These are phyloP conservation scores for Chenopodium album DNA, from an alignment of 148 eudicot genomes.

Conservation along the genomic window DNA sequence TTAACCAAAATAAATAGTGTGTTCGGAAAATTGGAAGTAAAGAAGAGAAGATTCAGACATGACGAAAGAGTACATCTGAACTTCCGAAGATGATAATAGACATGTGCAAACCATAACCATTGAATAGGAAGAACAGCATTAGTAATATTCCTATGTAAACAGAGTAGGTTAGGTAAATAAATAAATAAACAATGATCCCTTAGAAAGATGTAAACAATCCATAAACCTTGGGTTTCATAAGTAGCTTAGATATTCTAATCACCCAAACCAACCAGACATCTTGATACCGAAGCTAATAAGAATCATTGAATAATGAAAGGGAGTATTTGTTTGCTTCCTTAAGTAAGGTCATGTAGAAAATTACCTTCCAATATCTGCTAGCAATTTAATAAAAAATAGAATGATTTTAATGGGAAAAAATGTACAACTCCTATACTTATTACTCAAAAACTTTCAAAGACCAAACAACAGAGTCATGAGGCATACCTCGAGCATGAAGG, in stretches of 20 bases:
- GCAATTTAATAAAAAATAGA: not conserved
- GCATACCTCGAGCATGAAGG: conserved; percentile 82
- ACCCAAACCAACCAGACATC: not conserved
- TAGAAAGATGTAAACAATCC: not conserved
- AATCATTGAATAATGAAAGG: not conserved
- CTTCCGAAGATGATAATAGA: not conserved
- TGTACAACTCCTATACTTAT: no score
- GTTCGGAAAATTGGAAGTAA: not conserved
- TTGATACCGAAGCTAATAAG: not conserved
- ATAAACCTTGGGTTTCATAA: not conserved
- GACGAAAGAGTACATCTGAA: not conserved
- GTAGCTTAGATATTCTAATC: not conserved
- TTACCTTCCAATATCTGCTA: not conserved
- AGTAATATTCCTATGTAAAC: not conserved
- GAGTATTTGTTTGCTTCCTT: not conserved
- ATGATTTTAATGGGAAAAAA: not conserved
- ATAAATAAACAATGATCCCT: not conserved
- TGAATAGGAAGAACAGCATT: not conserved
- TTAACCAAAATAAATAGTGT: not conserved
- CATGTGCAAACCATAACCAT: not conserved
- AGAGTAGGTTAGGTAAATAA: not conserved
- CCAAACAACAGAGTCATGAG: not conserved
- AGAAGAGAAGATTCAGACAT: not conserved
- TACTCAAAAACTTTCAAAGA: not conserved
- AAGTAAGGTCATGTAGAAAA: not conserved